Evolutionary conservation across 164 flowering plant genomes (phyloP).

Genomic region (Taxillus chinensis): DNA sequence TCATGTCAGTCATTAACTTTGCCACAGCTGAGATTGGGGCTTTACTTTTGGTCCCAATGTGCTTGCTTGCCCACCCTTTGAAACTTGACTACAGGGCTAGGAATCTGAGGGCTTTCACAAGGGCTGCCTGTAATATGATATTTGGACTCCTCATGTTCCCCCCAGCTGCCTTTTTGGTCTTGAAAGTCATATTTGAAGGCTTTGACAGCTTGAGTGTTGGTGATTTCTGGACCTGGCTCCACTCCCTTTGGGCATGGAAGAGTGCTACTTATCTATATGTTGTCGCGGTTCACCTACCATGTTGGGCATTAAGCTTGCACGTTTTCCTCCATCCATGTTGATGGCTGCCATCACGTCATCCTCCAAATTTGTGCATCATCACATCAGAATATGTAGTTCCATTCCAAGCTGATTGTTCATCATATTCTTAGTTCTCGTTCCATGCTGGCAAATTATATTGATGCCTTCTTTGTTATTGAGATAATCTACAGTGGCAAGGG

Average conservation of each 20-base stretch:
- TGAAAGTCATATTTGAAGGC: slow-evolving; percentile 40
- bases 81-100: slow-evolving; percentile 28
- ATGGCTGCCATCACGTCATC: not conserved
- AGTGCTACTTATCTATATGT: slow-evolving; percentile 89
- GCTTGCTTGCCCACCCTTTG: slow-evolving; percentile 60
- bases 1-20: slow-evolving; percentile 91
- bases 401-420: too few species aligned
- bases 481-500: too few species aligned
- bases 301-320: slow-evolving; percentile 50
- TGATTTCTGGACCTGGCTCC: slow-evolving; percentile 81
- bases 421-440: too few species aligned
- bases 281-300: slow-evolving; percentile 61
- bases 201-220: slow-evolving; percentile 26
- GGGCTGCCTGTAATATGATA: slow-evolving; percentile 37
- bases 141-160: slow-evolving; percentile 51
- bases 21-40: slow-evolving; percentile 93
- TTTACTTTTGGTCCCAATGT: slow-evolving; percentile 64
- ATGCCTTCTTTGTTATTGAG: too few species aligned
- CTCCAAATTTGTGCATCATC: slow-evolving; percentile 2
- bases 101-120: slow-evolving; percentile 19
- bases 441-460: too few species aligned
- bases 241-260: slow-evolving; percentile 84
- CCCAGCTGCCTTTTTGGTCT: slow-evolving; percentile 36
- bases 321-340: slow-evolving; percentile 38
- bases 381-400: too few species aligned